Base-by-base conservation (phyloP, 148 eudicot species). In the Simmondsia chinensis region DNA sequence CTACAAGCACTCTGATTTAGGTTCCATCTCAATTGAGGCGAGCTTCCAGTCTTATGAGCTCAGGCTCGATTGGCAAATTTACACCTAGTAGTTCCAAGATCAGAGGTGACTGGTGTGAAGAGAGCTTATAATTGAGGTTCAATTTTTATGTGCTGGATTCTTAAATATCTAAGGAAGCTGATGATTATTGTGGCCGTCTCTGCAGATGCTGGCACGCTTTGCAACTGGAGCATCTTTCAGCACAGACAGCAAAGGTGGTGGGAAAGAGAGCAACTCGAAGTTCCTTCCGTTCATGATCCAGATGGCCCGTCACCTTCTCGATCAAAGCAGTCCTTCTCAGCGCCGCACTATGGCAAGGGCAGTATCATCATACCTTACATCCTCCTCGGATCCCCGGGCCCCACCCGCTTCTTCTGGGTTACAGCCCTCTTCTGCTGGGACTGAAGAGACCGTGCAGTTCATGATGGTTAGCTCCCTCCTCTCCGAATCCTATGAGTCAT, bases 391-490 rank as follows among this genome's bases (percentile, higher is more conserved):
- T 57, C 53, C 76, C 12, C 71, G 66, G 50, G 26, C 77, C 14
- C 47, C 79, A 13, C 26, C 80, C 15, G 31, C 71, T 30, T 53
- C 74, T 57, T 59, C 77, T 22, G 57, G 61, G 10, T 18, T 61
- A 21, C 87, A 68, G 39, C 63, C 77, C 28, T 46, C 69, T 19
- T 54, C 88, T 1, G 60, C 45, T 38, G 83, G 82, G 48, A 67
- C 94, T 6, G 99, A 91, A 59, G 99, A 91, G 52, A 86, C 88
- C 3, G 94, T 91, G 15, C 99, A 91, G 26, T 91, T 76, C 59
- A 91, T 91, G 99, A 86, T 91, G 99, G 99, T 91, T 42, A 86
- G 73, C 60, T 91, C 99, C 23, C 94, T 91, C 27, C 70, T 91
- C 12, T 76, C 79, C 1, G 99, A 91, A 50, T 76, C 99, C 5